Evolutionary conservation across 306 rosid genomes (phyloP).

Genomic region (Quercus gilva): DNA sequence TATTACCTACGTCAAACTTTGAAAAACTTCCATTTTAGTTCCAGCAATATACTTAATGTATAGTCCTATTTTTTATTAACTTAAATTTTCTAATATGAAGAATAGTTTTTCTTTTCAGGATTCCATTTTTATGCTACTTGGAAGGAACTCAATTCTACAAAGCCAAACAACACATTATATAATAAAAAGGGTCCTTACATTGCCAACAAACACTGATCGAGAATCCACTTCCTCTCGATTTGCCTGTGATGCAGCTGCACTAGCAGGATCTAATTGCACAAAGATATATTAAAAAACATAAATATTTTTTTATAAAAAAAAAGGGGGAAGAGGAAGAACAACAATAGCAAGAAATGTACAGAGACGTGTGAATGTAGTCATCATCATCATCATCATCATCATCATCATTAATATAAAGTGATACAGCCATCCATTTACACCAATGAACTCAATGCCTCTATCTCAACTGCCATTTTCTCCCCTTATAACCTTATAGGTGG

Average conservation of each 20-base stretch:
- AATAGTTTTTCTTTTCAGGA: not conserved
- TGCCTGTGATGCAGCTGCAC: conserved; percentile 59
- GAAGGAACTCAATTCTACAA: not conserved
- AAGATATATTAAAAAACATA: conserved; percentile 15
- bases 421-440: not conserved
- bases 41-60: not conserved
- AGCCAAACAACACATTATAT: not conserved
- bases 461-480: too few species aligned
- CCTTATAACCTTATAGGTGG: too few species aligned
- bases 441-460: too few species aligned
- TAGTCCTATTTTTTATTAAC: not conserved
- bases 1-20: not conserved
- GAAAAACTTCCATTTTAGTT: not conserved
- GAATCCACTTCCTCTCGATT: conserved; percentile 74
- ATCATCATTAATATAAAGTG: not conserved
- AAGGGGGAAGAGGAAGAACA: not conserved
- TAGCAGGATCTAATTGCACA: conserved; percentile 54
- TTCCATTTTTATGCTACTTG: too few species aligned
- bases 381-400: not conserved
- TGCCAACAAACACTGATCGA: conserved; percentile 87
- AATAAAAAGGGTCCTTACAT: conserved; percentile 49
- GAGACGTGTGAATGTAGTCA: not conserved
- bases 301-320: not conserved
- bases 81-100: not conserved
- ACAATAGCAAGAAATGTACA: not conserved